Evolutionary conservation across 768 basidiomycete species (phyloP), one percentile per base, ranked within the genome.

Genomic region (Leccinum boreale): DNA sequence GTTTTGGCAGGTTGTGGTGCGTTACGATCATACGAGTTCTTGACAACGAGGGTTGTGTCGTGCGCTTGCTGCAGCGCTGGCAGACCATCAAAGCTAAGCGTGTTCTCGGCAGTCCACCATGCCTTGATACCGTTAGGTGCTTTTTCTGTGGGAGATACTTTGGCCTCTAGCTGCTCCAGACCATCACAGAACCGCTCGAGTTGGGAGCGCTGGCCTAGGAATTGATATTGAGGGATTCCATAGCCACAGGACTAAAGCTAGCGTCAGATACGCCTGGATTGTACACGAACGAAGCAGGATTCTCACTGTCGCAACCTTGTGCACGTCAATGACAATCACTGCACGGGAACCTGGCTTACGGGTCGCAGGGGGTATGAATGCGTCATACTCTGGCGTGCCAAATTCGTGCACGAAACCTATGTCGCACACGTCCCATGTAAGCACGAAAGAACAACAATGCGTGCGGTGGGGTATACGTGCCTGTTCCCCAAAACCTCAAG

Each of bases 211-310:
- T 86, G 82, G 4, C 75, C 72, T 42, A 80, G 70, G 71, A 81
- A 89, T 45, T 77, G 73, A 66, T 81, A 87, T 62, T 78, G 79
- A 3, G 88, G 87, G 24, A 87, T 79, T 0, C 79, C 79, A 61
- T 78, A 88, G 21, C 87, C 86, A 61, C 86, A 89, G 2, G 86
- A 86, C 87, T 88, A 23, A 33, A 33, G n/a, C 7, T 23, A 35
- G 12, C 4, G 11, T 65, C 7, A 56, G 24, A 31, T 9, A 42
- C 14, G 35, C 50, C 3, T 14, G 17, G 19, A 4, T 50, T 7
- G n/a, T 29, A 4, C 44, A 19, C 6, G n/a, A 26, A n/a, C 15
- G 6, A 17, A 19, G 53, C 23, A 11, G 24, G 9, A 17, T 42
- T 66, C 78, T 57, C 53, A 80, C 80, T 0, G 76, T 74, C 35